These are phyloP conservation scores for Rubia tinctorum DNA, from an alignment of 305 asterid genomes.

Conservation along the genomic window DNA sequence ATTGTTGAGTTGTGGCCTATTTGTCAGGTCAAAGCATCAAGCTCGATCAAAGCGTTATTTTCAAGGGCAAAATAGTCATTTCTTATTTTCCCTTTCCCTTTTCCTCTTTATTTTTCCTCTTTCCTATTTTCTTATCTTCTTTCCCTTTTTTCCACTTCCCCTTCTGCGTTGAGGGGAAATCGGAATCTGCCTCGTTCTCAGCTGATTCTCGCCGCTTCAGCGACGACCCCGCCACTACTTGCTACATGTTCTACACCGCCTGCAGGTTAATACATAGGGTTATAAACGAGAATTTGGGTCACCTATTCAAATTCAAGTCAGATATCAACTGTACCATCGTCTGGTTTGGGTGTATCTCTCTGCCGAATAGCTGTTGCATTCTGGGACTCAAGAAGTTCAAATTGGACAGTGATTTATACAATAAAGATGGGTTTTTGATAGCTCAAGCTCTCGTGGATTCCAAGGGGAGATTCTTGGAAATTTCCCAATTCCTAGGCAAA, in stretches of 20 bases:
- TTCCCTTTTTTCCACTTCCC: too few species aligned
- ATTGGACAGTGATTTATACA: conserved; percentile 34
- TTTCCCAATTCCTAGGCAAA: conserved; percentile 47
- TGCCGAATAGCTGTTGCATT: conserved; percentile 86
- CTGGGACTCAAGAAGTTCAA: conserved; percentile 69
- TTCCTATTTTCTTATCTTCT: too few species aligned
- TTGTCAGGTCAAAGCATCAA: too few species aligned
- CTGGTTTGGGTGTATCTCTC: conserved; percentile 82
- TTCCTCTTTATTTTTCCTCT: too few species aligned
- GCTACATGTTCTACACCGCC: conserved; percentile 68
- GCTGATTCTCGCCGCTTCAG: conserved; percentile 64
- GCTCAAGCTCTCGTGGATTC: conserved; percentile 95
- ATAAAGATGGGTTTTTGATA: conserved; percentile 40
- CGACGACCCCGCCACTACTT: conserved; percentile 49
- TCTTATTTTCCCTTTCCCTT: too few species aligned
- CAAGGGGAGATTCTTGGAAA: conserved; percentile 90
- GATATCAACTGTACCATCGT: conserved; percentile 71
- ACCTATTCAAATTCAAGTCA: conserved; percentile 69
- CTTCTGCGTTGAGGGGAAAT: too few species aligned
- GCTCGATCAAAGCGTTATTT: too few species aligned
- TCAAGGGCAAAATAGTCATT: too few species aligned
- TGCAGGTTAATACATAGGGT: too few species aligned
- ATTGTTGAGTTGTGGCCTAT: too few species aligned
- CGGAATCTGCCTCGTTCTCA: conserved; percentile 60
- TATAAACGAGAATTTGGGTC: conserved; percentile 65